Percentiles rank a stretch among this genome's conserved stretches.
Conservation (phyloP, 208 protist genomes). For the Acanthamoeba rhysodes region DNA sequence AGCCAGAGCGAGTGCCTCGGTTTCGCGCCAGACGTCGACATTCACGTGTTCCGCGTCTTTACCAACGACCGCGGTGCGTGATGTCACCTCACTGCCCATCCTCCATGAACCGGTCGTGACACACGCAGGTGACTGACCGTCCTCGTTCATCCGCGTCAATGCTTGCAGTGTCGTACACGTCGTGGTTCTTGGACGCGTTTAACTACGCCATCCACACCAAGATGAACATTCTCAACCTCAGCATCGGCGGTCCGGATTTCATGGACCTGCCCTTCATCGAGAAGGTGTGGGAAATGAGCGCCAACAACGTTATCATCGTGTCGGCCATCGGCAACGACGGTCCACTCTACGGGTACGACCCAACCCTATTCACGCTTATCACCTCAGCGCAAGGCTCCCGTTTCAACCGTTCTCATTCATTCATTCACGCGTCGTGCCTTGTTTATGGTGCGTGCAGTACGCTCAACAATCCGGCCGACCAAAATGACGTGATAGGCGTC, state of each 20-base stretch:
- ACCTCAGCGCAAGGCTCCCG: background rate
- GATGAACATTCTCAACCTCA: slow-evolving; percentile 96
- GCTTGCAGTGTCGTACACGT: slow-evolving; percentile 90
- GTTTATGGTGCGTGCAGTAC: slow-evolving; percentile 82
- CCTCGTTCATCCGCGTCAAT: background rate
- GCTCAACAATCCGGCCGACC: slow-evolving; percentile 97
- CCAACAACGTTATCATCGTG: slow-evolving; percentile 95
- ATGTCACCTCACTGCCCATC: background rate
- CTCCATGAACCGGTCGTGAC: background rate
- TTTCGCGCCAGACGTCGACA: slow-evolving; percentile 94
- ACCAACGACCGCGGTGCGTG: slow-evolving; percentile 88
- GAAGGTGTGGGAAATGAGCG: slow-evolving; percentile 93
- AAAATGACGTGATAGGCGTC: slow-evolving; percentile 96
- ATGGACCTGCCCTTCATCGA: slow-evolving; percentile 94
- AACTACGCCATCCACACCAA: slow-evolving; percentile 92
- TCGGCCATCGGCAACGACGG: slow-evolving; percentile 98
- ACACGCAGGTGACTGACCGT: background rate
- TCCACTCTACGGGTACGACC: slow-evolving; percentile 92
- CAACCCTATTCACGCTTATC: background rate
- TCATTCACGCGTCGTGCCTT: background rate
- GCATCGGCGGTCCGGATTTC: slow-evolving; percentile 97
- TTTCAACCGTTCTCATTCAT: background rate
- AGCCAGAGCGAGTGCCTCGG: slow-evolving; percentile 92
- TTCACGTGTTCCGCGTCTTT: slow-evolving; percentile 97
- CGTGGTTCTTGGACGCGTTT: slow-evolving; percentile 97